Percentiles rank a stretch among this genome's conserved stretches.
These are phyloP conservation scores for Leccinum imitatum DNA, from an alignment of 768 basidiomycete genomes.

Conservation along the genomic window DNA sequence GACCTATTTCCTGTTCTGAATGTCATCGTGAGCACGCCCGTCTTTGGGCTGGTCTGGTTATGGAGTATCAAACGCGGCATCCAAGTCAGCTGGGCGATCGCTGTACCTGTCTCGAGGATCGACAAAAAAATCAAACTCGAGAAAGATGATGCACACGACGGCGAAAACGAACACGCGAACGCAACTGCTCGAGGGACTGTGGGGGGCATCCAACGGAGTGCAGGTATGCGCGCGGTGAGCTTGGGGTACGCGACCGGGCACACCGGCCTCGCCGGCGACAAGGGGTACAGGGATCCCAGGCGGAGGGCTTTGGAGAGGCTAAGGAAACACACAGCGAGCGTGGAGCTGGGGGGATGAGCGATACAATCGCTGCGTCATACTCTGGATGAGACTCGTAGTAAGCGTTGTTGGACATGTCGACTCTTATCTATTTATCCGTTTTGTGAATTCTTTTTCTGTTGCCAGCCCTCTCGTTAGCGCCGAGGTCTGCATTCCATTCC, in stretches of 20 bases:
- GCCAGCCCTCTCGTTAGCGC: neutral
- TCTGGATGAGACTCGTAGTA: neutral
- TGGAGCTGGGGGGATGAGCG: conserved; percentile 16
- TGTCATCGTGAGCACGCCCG: conserved; percentile 73
- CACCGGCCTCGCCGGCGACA: neutral
- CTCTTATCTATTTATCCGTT: neutral
- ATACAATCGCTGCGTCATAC: neutral
- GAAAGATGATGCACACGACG: neutral
- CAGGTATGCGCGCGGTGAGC: conserved; percentile 28
- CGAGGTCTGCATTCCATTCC: neutral
- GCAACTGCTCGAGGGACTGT: neutral
- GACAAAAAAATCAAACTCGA: neutral
- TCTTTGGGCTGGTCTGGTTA: conserved; percentile 82
- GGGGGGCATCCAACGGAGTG: conserved; percentile 13
- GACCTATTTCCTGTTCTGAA: conserved; percentile 87
- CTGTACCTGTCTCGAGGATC: conserved; percentile 40
- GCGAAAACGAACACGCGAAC: conserved; percentile 7
- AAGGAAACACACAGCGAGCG: conserved; percentile 19
- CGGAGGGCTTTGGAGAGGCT: conserved; percentile 24
- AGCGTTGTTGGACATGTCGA: conserved; percentile 2
- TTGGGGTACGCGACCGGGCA: conserved; percentile 26
- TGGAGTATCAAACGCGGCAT: conserved; percentile 86
- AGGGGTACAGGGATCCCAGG: conserved; percentile 20
- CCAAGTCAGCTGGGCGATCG: conserved; percentile 78
- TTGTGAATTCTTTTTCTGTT: neutral